Evolutionary conservation across 2,329 filamentous ascomycete genomes (phyloP).

Genomic region (Aspergillus sp.): DNA sequence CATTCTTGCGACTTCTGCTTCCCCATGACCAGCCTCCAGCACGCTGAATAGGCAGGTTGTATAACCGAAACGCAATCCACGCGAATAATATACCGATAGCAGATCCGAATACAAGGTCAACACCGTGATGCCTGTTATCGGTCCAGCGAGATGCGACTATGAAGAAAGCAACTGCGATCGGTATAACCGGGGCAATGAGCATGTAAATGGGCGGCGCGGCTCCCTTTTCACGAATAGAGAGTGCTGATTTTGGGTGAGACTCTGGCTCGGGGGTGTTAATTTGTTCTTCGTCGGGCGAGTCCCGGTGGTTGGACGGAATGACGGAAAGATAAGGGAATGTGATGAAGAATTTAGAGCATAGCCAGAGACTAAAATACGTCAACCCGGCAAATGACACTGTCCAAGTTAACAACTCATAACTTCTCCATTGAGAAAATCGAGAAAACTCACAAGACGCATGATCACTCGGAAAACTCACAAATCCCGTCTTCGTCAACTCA

Average conservation of each 20-base stretch:
- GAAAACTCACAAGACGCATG: constrained; percentile 57
- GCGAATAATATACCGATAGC: constrained; percentile 65
- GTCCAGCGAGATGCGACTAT: constrained; percentile 81
- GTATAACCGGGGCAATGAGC: constrained; percentile 61
- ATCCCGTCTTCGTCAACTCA: constrained; percentile 63
- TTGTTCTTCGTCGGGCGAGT: constrained; percentile 17
- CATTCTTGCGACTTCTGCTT: constrained; percentile 62
- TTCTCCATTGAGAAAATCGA: not conserved
- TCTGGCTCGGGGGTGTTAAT: not conserved
- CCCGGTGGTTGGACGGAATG: constrained; percentile 17
- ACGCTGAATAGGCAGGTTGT: constrained; percentile 71
- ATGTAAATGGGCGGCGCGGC: constrained; percentile 80
- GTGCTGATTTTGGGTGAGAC: not conserved
- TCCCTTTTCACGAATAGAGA: constrained; percentile 60
- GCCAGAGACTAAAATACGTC: constrained; percentile 77
- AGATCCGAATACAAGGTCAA: constrained; percentile 83
- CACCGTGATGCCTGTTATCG: constrained; percentile 84
- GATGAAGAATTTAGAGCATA: constrained; percentile 55
- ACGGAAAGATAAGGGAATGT: constrained; percentile 38
- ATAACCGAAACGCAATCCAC: constrained; percentile 73
- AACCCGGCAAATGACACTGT: constrained; percentile 67
- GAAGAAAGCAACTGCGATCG: constrained; percentile 69
- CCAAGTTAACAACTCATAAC: constrained; percentile 4
- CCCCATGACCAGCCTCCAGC: constrained; percentile 89
- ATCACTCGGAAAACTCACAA: constrained; percentile 75